Evolutionary conservation across 257 asterid genomes (phyloP).

Genomic region (Agastache rugosa): DNA sequence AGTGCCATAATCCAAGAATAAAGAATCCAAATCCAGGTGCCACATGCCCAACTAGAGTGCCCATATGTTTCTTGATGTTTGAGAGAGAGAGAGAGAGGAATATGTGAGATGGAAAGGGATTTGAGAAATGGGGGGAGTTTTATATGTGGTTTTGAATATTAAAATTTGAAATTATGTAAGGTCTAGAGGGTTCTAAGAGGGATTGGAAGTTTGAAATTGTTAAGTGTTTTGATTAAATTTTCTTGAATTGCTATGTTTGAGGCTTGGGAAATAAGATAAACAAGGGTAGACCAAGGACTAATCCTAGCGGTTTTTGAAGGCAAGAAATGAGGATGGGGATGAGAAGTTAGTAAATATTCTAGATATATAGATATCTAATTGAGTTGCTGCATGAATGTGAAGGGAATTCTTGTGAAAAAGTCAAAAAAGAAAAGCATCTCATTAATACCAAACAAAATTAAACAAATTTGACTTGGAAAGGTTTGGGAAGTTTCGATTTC

Average conservation of each 20-base stretch:
- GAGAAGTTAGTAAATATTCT: constrained; percentile 32
- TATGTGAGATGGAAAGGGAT: constrained; percentile 27
- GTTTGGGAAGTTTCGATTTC: background rate
- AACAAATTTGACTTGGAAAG: background rate
- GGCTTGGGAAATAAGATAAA: constrained; percentile 47
- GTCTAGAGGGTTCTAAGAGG: constrained; percentile 45
- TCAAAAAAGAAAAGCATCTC: constrained; percentile 17
- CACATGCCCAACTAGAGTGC: constrained; percentile 78
- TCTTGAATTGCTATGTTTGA: background rate
- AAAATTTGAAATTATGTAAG: background rate
- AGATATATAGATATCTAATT: constrained; percentile 31
- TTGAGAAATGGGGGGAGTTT: constrained; percentile 28
- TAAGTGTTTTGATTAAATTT: background rate
- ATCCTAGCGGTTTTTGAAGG: constrained; percentile 5
- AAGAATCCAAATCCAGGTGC: constrained; percentile 89
- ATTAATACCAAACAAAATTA: constrained; percentile 24
- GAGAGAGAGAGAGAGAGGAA: background rate
- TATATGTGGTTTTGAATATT: constrained; percentile 28
- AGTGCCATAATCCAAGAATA: constrained; percentile 80
- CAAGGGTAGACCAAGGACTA: constrained; percentile 44
- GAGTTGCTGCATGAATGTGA: constrained; percentile 26
- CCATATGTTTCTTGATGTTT: constrained; percentile 49
- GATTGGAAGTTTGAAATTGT: constrained; percentile 36
- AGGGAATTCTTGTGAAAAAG: constrained; percentile 30
- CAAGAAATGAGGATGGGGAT: constrained; percentile 37